Base-by-base conservation (phyloP, 2,329 filamentous ascomycete species). In the Phaeosphaeria sp. region DNA sequence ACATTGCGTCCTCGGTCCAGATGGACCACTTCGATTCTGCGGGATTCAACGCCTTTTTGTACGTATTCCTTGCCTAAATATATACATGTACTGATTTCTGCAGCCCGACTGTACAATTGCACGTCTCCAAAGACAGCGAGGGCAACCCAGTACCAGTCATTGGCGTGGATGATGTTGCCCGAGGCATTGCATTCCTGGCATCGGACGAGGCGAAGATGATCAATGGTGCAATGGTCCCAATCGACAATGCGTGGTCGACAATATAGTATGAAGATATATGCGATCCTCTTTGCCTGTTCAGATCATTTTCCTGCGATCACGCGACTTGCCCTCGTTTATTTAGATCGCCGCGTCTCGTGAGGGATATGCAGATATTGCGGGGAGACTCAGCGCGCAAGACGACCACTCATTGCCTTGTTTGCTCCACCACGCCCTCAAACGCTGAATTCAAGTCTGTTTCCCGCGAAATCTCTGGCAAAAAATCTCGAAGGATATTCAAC, bases 401-500 rank as follows among this genome's bases (percentile, higher is more conserved):
- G 36, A n/a, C n/a, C 36, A 17, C 17, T n/a, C 13, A 39, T 39
- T 13, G 15, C 36, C 17, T n/a, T 39, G 2, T 7, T 39, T 39
- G 4, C 36, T 39, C 10, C 30, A 3, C 3, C 36, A 39, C 36
- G 6, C 15, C 15, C 36, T 44, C 42, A 79, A 27, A 79, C 21
- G 52, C 66, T 79, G 36, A 79, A 79, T 58, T 79, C 77, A 6
- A 79, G 53, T 46, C 77, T 66, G 27, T 79, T 79, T 1, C 77
- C 77, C 22, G 77, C 77, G 61, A 71, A 79, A 58, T 79, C 78
- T 50, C 78, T 80, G 0, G 85, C 86, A 71, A 89, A 89, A 71
- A 89, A 89, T 15, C 87, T 78, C 36, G 75, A 78, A 0, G 87
- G 86, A 65, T 87, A 88, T 69, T 89, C 87, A 1, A 82, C 81